Evolutionary conservation across 2,329 filamentous ascomycete species (phyloP), one percentile per base, ranked within the genome.

Genomic region (Calonectria naviculata): DNA sequence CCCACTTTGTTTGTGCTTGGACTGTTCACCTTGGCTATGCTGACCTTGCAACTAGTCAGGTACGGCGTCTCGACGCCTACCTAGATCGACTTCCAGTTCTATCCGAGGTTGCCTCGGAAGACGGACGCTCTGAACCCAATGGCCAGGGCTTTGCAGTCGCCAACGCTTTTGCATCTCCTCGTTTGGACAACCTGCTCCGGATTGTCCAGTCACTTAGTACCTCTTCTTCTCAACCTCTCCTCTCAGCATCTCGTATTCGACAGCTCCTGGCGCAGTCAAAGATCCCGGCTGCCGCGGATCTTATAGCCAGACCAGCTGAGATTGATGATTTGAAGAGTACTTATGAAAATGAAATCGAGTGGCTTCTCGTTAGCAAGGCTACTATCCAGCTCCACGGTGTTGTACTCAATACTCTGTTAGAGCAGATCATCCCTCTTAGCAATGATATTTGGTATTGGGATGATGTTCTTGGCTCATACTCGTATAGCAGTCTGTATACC

Each of bases 381-480:
- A 94, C 95, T 0, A 91, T 95, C n/a, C 96, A 98, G 80, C 92
- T 93, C 1, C 97, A 98, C 79, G 96, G 96, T 5, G 85, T 94
- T 60, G 89, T 97, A 46, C 86, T 98, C 75, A 92, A 92, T 76
- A 91, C 90, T 0, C 88, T 98, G 4, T 84, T 98, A 13, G 93
- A 96, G 67, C 93, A 97, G 77, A 97, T 95, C 13, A 91, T 96
- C 13, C 93, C 93, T 0, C 84, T 99, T 21, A 94, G 92, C 77
- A 92, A 98, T 74, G 95, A 98, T 76, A 92, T 98, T 28, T 95
- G 93, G 91, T 98, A 98, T 82, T 99, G 97, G 97, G 94, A 98
- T 79, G 93, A 97, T 75, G 89, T 98, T 2, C 85, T 98, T 34
- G 90, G 91, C 12, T 97, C 94, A 0, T 93, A 94, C 76, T 88